Conservation (phyloP, 768 basidiomycete genomes). For the Auricularia cornea region DNA sequence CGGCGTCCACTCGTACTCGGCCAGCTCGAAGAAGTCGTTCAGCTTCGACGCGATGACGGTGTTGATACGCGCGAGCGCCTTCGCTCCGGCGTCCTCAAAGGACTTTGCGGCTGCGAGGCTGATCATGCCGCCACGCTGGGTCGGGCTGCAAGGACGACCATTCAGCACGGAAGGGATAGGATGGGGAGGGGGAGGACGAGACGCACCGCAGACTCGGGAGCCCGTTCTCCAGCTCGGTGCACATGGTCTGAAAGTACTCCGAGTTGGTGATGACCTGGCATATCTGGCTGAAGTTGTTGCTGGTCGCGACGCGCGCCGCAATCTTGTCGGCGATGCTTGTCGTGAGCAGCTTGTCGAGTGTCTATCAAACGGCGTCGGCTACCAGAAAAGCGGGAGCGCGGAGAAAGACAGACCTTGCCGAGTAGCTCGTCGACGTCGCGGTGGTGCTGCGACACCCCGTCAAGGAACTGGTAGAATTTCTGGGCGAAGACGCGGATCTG, state of each 20-base stretch:
- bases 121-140: slow-evolving; percentile 76
- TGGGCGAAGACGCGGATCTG: slow-evolving; percentile 86
- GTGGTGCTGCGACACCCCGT: slow-evolving; percentile 88
- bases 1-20: slow-evolving; percentile 93
- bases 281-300: slow-evolving; percentile 79
- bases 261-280: slow-evolving; percentile 89
- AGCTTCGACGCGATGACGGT: slow-evolving; percentile 83
- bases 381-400: background rate
- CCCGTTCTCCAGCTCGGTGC: slow-evolving; percentile 74
- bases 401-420: slow-evolving; percentile 52
- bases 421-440: slow-evolving; percentile 86
- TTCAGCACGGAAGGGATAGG: background rate
- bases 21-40: slow-evolving; percentile 90
- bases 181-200: background rate
- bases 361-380: slow-evolving; percentile 35
- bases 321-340: slow-evolving; percentile 71
- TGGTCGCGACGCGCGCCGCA: slow-evolving; percentile 59
- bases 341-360: slow-evolving; percentile 75
- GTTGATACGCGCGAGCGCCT: slow-evolving; percentile 68
- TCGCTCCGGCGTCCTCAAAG: slow-evolving; percentile 60
- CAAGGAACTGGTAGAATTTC: slow-evolving; percentile 93
- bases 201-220: slow-evolving; percentile 70
- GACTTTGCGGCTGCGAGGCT: slow-evolving; percentile 52
- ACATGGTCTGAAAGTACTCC: slow-evolving; percentile 84
- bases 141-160: slow-evolving; percentile 43